Percentiles rank a stretch among this genome's conserved stretches.
These are phyloP conservation scores for Aspergillus cristatus DNA, from an alignment of 495 filamentous ascomycete species.

Conservation along the genomic window DNA sequence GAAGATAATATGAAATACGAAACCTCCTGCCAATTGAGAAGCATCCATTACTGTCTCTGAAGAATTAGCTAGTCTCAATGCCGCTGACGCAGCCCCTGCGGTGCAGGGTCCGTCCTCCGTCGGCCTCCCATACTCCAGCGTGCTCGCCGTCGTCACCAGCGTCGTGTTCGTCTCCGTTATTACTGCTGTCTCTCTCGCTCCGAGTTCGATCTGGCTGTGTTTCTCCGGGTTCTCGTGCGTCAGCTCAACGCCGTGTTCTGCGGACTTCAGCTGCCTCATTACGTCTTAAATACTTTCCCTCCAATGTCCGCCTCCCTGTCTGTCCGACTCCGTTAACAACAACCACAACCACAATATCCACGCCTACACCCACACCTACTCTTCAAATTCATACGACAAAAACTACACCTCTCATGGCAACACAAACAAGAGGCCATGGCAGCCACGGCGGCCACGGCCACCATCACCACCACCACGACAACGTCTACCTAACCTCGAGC, in stretches of 20 bases:
- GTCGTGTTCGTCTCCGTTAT: conserved; percentile 10
- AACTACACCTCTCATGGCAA: conserved; percentile 22
- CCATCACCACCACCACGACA: conserved; percentile 71
- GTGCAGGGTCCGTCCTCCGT: conserved; percentile 32
- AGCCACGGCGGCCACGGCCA: conserved; percentile 26
- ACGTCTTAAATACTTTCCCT: conserved; percentile 4
- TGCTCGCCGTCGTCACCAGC: background rate
- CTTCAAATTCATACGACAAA: too few relatives aligned
- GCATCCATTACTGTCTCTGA: background rate
- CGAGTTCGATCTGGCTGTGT: conserved; percentile 7
- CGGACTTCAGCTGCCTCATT: conserved; percentile 7
- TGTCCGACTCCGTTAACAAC: conserved; percentile 7
- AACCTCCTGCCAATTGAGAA: conserved; percentile 10
- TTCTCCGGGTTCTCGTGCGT: conserved; percentile 5
- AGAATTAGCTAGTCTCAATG: conserved; percentile 17
- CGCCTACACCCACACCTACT: too few relatives aligned
- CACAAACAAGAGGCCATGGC: conserved; percentile 31
- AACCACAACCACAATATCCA: conserved; percentile 3
- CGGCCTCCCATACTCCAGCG: conserved; percentile 3
- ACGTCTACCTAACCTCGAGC: conserved; percentile 75
- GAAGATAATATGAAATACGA: conserved; percentile 1
- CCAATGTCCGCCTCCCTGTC: conserved; percentile 18
- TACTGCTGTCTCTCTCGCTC: too few relatives aligned
- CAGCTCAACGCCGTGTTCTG: conserved; percentile 22
- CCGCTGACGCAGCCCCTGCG: conserved; percentile 40